Conservation (phyloP, 257 asterid genomes). For the Fraxinus pennsylvanica region DNA sequence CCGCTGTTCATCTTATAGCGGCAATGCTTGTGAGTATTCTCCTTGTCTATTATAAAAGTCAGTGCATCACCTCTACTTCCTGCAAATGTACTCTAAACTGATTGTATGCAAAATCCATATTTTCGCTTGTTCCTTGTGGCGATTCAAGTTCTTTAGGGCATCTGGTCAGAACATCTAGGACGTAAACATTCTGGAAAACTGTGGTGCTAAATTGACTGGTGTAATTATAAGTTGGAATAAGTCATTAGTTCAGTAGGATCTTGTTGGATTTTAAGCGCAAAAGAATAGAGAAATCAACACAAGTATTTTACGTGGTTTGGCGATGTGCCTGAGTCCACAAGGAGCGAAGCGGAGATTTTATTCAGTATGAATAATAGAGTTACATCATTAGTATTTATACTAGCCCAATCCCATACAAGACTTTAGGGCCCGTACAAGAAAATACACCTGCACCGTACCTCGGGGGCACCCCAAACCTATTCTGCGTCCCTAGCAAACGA, state of each 20-base stretch:
- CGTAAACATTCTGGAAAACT: neutral
- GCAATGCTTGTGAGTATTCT: constrained; percentile 73
- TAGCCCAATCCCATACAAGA: too few species aligned
- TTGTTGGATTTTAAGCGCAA: too few species aligned
- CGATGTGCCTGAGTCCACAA: too few species aligned
- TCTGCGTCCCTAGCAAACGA: too few species aligned
- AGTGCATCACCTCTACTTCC: neutral
- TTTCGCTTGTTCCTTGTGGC: constrained; percentile 19
- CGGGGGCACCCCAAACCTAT: too few species aligned
- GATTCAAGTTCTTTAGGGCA: neutral
- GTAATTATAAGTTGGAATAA: neutral
- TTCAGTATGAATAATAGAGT: too few species aligned
- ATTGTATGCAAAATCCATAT: constrained; percentile 10
- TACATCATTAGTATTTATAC: too few species aligned
- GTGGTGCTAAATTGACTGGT: neutral
- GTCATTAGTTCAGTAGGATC: neutral
- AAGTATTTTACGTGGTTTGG: too few species aligned
- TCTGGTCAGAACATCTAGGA: neutral
- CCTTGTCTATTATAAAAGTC: constrained; percentile 7
- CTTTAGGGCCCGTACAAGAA: too few species aligned
- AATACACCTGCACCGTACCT: too few species aligned
- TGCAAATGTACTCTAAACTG: neutral
- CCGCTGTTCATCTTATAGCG: constrained; percentile 71
- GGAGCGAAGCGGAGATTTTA: too few species aligned
- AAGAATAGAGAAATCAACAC: too few species aligned